Evolutionary conservation across 495 filamentous ascomycete species (phyloP).

Genomic region (Ascobolus immersus): DNA sequence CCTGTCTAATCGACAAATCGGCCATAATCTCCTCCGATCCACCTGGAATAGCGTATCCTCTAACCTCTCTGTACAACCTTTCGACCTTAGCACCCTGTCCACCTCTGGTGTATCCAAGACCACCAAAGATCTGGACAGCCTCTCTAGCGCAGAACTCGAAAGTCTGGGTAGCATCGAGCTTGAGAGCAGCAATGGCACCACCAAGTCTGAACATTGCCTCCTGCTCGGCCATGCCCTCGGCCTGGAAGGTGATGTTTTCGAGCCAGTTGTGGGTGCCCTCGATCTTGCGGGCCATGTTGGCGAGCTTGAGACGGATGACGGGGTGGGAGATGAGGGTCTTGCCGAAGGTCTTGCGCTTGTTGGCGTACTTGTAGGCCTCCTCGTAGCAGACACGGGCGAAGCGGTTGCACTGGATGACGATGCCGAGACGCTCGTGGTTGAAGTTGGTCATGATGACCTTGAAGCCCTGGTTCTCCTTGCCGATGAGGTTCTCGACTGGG

Average conservation of each 20-base stretch:
- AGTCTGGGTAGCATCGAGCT: slow-evolving; percentile 73
- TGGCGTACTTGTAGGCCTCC: slow-evolving; percentile 80
- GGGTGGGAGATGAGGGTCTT: slow-evolving; percentile 90
- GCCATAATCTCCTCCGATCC: slow-evolving; percentile 98
- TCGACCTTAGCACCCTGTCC: slow-evolving; percentile 94
- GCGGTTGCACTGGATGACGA: slow-evolving; percentile 88
- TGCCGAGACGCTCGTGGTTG: slow-evolving; percentile 96
- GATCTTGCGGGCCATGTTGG: slow-evolving; percentile 93
- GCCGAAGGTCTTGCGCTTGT: slow-evolving; percentile 89
- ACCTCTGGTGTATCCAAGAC: slow-evolving; percentile 72
- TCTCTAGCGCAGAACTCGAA: slow-evolving; percentile 96
- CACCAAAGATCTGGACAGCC: slow-evolving; percentile 92
- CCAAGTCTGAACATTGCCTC: slow-evolving; percentile 92
- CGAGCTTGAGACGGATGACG: slow-evolving; percentile 90
- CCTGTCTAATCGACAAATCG: slow-evolving; percentile 85
- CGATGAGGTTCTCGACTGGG: slow-evolving; percentile 87
- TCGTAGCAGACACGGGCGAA: slow-evolving; percentile 96
- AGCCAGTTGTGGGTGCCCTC: slow-evolving; percentile 91
- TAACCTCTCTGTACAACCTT: slow-evolving; percentile 82
- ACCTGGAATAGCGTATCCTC: slow-evolving; percentile 91
- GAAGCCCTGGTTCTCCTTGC: slow-evolving; percentile 97
- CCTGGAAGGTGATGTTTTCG: slow-evolving; percentile 89
- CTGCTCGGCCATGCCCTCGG: slow-evolving; percentile 69
- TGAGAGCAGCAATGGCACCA: slow-evolving; percentile 77
- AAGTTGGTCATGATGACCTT: slow-evolving; percentile 98